Percentiles rank a stretch among this genome's conserved stretches.
Evolutionary conservation across 768 basidiomycete genomes (phyloP).

Genomic region (Phaeolepiota aurea): DNA sequence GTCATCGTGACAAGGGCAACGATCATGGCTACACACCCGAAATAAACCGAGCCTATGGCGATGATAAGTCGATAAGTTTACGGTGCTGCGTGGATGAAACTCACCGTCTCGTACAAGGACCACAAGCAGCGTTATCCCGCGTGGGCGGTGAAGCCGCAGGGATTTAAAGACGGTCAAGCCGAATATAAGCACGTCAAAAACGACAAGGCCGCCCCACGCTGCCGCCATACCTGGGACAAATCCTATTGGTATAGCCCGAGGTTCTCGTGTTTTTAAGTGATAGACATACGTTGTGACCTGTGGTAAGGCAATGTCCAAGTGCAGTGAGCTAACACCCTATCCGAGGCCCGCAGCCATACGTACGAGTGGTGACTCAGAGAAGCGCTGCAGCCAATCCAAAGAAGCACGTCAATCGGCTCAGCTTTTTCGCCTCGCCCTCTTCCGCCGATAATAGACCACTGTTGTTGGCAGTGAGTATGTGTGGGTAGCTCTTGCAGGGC

Average conservation of each 20-base stretch:
- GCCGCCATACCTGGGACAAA: slow-evolving; percentile 19
- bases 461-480: too few species aligned
- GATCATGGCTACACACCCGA: background rate
- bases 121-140: slow-evolving; percentile 15
- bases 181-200: slow-evolving; percentile 33
- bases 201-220: slow-evolving; percentile 31
- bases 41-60: slow-evolving; percentile 1
- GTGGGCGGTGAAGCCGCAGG: slow-evolving; percentile 12
- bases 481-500: too few species aligned
- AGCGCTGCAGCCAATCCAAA: background rate
- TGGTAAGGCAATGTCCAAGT: background rate
- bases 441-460: too few species aligned
- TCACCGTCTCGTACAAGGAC: slow-evolving; percentile 36
- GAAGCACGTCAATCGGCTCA: background rate
- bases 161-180: slow-evolving; percentile 30
- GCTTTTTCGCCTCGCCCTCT: too few species aligned
- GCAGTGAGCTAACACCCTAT: too few species aligned
- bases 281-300: background rate
- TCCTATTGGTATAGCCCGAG: background rate
- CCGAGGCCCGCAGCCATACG: too few species aligned
- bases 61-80: too few species aligned
- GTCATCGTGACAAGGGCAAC: background rate
- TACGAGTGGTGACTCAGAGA: background rate
- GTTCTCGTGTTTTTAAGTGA: background rate
- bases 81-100: slow-evolving; percentile 2